Conservation (phyloP, 2,329 filamentous ascomycete genomes). For the Fusarium sp. region DNA sequence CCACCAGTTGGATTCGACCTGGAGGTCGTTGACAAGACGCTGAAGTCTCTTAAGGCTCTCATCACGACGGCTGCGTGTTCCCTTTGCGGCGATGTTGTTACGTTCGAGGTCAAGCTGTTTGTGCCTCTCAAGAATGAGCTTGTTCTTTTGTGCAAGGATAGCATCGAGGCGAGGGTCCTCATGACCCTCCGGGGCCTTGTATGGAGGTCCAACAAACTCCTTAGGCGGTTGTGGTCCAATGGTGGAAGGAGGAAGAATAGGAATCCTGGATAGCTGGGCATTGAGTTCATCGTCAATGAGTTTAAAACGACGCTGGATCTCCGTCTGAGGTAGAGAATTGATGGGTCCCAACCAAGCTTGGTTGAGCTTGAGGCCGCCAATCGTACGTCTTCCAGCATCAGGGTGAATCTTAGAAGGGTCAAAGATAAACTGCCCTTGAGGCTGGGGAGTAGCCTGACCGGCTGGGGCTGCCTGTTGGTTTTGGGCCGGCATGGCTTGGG, state of each 20-base stretch:
- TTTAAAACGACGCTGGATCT: constrained; percentile 32
- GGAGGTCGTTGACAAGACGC: constrained; percentile 37
- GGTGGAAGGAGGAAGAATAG: constrained; percentile 44
- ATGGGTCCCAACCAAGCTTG: neutral
- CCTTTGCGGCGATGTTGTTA: constrained; percentile 54
- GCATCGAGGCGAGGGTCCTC: neutral
- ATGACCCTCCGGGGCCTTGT: constrained; percentile 26
- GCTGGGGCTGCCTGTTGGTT: neutral
- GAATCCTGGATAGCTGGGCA: constrained; percentile 37
- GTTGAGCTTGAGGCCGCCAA: neutral
- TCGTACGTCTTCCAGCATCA: neutral
- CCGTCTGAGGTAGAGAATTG: neutral
- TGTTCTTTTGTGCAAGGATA: constrained; percentile 16
- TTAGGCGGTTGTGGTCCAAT: constrained; percentile 44
- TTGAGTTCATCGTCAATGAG: constrained; percentile 39
- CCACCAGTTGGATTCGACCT: constrained; percentile 45
- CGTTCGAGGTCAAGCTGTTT: constrained; percentile 47
- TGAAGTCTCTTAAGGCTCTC: constrained; percentile 42
- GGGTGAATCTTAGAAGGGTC: neutral
- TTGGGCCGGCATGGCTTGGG: neutral
- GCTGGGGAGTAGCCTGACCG: neutral
- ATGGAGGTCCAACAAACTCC: constrained; percentile 28
- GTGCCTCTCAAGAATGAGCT: constrained; percentile 34
- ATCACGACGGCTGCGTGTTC: constrained; percentile 47
- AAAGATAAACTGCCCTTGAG: neutral